Evolutionary conservation across 2,329 filamentous ascomycete species (phyloP).

Genomic region (Conoideocrella luteorostrata): DNA sequence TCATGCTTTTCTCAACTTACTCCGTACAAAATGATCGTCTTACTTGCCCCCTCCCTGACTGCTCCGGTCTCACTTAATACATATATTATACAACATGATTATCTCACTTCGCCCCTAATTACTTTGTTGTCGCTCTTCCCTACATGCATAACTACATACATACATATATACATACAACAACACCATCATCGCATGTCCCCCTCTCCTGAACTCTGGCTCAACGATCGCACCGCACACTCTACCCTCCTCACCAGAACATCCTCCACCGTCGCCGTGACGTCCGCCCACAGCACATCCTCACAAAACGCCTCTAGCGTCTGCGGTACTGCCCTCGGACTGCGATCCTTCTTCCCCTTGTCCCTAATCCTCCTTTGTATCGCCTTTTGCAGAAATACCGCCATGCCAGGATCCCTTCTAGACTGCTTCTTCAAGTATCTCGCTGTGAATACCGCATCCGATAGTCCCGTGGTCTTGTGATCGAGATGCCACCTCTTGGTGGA

Average conservation of each 20-base stretch:
- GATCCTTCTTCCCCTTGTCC: constrained; percentile 4
- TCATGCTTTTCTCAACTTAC: too few relatives aligned
- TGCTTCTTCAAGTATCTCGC: constrained; percentile 29
- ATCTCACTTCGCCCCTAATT: too few relatives aligned
- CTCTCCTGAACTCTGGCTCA: constrained; percentile 13
- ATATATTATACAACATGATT: too few relatives aligned
- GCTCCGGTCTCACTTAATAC: too few relatives aligned
- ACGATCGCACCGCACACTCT: constrained; percentile 13
- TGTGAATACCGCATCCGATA: constrained; percentile 24
- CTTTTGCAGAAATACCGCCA: constrained; percentile 28
- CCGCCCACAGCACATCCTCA: constrained; percentile 23
- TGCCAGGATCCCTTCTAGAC: constrained; percentile 25
- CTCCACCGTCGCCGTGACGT: constrained; percentile 27
- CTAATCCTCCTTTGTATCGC: constrained; percentile 21
- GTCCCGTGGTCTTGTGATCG: constrained; percentile 28
- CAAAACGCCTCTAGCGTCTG: constrained; percentile 28
- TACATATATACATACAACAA: too few relatives aligned
- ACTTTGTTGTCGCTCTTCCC: too few relatives aligned
- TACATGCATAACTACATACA: too few relatives aligned
- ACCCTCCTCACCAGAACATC: constrained; percentile 22
- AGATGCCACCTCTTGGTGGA: constrained; percentile 33
- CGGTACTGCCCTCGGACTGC: constrained; percentile 13
- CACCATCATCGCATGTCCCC: too few relatives aligned
- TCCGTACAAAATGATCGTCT: too few relatives aligned
- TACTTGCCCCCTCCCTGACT: too few relatives aligned